phyloP scores from a whole-genome alignment of 805 yeast species.

The Candida krabiensis region DNA sequence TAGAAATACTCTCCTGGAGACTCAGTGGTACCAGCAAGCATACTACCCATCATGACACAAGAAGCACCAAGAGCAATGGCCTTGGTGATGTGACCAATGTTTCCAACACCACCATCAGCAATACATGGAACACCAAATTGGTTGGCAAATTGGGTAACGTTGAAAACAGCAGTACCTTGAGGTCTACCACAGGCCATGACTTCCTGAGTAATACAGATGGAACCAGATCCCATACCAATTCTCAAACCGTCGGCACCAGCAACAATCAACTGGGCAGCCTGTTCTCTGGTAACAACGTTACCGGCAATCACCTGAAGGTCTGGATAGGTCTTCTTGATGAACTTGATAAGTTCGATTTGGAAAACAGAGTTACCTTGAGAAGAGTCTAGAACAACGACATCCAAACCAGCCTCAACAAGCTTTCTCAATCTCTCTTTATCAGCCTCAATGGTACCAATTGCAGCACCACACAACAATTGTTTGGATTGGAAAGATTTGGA shows the following conservation, averaged over 20 bases:
- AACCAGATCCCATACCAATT: constrained; percentile 99
- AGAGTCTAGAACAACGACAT: constrained; percentile 92
- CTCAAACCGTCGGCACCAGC: constrained; percentile 98
- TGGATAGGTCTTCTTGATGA: constrained; percentile 81
- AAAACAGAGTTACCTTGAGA: constrained; percentile 96
- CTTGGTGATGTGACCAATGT: constrained; percentile 97
- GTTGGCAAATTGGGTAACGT: constrained; percentile 90
- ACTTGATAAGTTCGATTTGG: constrained; percentile 91
- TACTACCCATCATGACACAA: constrained; percentile 98
- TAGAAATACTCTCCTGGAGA: constrained; percentile 98
- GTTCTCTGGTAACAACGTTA: constrained; percentile 98
- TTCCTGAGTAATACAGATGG: constrained; percentile 98
- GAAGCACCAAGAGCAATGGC: constrained; percentile 97
- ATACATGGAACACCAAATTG: constrained; percentile 97
- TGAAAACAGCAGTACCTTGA: constrained; percentile 98
- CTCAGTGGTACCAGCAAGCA: constrained; percentile 97
- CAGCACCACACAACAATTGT: constrained; percentile 98
- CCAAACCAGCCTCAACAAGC: constrained; percentile 94
- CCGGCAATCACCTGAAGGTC: constrained; percentile 91
- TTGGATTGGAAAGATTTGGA: constrained; percentile 90
- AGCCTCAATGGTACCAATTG: constrained; percentile 90
- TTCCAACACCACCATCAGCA: constrained; percentile 99
- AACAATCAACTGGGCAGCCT: constrained; percentile 90
- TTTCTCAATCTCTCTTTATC: constrained; percentile 82
- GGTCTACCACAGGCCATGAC: constrained; percentile 99